A percentile compares a stretch with the other conserved stretches of the same genome.
These are phyloP conservation scores for Penicillium sp. DNA, from an alignment of 2,329 filamentous ascomycete species.

Conservation along the genomic window DNA sequence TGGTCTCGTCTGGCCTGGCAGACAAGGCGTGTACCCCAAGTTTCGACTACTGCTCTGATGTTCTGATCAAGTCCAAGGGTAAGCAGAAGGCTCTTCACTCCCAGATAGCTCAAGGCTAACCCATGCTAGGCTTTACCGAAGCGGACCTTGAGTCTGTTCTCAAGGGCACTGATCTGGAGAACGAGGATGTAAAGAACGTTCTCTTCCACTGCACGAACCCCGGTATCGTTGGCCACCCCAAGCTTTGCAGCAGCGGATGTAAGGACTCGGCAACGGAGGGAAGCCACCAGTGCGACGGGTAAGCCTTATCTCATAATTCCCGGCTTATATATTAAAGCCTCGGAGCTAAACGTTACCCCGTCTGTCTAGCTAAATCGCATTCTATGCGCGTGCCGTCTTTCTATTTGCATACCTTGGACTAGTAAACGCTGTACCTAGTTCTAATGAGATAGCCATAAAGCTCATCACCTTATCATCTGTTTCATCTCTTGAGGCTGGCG, in stretches of 20 bases:
- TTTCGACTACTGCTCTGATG: constrained; percentile 44
- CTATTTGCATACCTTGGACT: background rate
- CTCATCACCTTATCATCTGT: background rate
- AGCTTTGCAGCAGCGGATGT: constrained; percentile 41
- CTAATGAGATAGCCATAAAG: background rate
- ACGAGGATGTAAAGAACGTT: constrained; percentile 36
- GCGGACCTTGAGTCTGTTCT: constrained; percentile 36
- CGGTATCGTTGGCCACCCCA: constrained; percentile 40
- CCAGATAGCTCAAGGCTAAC: background rate
- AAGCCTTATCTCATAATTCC: constrained; percentile 5
- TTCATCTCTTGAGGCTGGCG: background rate
- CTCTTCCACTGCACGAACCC: constrained; percentile 46
- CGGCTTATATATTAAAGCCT: background rate
- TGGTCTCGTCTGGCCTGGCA: constrained; percentile 32
- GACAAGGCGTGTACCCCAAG: constrained; percentile 43
- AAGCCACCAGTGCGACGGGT: constrained; percentile 36
- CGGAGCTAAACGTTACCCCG: background rate
- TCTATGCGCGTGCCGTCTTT: background rate
- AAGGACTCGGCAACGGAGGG: constrained; percentile 35
- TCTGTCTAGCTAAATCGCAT: background rate
- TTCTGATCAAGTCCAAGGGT: constrained; percentile 40
- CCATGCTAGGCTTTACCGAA: constrained; percentile 36
- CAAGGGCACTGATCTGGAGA: constrained; percentile 37
- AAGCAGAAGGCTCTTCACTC: background rate
- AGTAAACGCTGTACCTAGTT: constrained; percentile 1